Conservation (phyloP, 129 eudicot genomes). For the Heracleum sosnowskyi region DNA sequence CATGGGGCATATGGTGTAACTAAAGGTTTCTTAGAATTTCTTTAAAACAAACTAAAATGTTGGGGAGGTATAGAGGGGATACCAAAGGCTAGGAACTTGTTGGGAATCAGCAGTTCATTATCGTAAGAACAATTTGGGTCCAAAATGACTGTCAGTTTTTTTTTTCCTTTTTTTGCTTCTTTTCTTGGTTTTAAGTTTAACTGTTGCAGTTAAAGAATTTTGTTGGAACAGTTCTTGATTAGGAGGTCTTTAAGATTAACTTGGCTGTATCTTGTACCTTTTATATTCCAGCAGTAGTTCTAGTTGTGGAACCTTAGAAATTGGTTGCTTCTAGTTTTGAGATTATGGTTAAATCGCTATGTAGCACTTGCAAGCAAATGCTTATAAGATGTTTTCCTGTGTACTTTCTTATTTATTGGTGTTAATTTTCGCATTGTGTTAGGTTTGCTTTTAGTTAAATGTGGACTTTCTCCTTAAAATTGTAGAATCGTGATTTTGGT, state of each 20-base stretch:
- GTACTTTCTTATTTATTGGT: not conserved
- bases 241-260: conserved; percentile 5
- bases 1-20: conserved; percentile 21
- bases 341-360: not conserved
- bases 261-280: conserved; percentile 5
- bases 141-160: not conserved
- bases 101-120: not conserved
- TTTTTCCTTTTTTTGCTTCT: not conserved
- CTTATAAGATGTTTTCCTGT: not conserved
- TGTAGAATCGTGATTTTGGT: not conserved
- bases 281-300: not conserved
- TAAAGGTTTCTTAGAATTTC: conserved; percentile 12
- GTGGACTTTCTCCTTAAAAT: not conserved
- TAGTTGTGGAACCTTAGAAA: not conserved
- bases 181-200: not conserved
- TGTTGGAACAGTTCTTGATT: conserved; percentile 2
- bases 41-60: conserved; percentile 2
- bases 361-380: not conserved
- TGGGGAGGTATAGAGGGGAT: conserved; percentile 4
- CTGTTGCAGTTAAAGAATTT: not conserved
- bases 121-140: conserved; percentile 9
- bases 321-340: conserved; percentile 1
- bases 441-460: not conserved
- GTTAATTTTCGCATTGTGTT: not conserved
- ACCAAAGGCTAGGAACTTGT: conserved; percentile 6